These are phyloP conservation scores for Aspergillus wentii DNA, from an alignment of 495 filamentous ascomycete genomes.

Conservation along the genomic window DNA sequence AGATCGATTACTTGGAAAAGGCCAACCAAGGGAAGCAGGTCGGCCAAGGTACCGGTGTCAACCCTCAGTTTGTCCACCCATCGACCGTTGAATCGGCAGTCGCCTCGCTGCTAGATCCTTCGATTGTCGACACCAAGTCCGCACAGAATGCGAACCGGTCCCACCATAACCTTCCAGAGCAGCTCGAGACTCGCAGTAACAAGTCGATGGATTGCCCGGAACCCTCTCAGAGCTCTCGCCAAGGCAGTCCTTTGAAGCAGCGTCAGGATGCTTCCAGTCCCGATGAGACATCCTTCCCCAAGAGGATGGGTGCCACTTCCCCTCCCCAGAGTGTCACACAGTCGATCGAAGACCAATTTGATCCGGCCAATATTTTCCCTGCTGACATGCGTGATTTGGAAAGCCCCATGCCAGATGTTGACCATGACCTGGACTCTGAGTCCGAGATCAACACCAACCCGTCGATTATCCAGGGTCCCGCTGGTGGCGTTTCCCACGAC, in stretches of 20 bases:
- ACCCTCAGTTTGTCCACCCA: constrained; percentile 69
- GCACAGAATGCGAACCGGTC: constrained; percentile 26
- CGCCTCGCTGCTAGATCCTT: constrained; percentile 78
- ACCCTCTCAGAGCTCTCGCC: constrained; percentile 16
- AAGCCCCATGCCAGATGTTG: constrained; percentile 55
- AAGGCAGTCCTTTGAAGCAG: constrained; percentile 43
- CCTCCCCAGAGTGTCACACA: constrained; percentile 74
- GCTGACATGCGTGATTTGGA: constrained; percentile 58
- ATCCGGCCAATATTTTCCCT: constrained; percentile 52
- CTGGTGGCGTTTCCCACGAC: constrained; percentile 45
- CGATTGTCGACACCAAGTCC: constrained; percentile 46
- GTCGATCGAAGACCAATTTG: constrained; percentile 50
- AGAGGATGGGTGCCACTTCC: constrained; percentile 51
- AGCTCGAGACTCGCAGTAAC: constrained; percentile 4
- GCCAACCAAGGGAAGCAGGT: constrained; percentile 64
- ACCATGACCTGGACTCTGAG: constrained; percentile 42
- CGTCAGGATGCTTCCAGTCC: constrained; percentile 34
- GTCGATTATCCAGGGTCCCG: constrained; percentile 67
- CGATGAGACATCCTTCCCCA: constrained; percentile 41
- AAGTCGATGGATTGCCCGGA: constrained; percentile 13
- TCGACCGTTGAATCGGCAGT: constrained; percentile 80
- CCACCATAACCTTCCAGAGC: constrained; percentile 25
- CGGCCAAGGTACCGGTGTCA: constrained; percentile 55
- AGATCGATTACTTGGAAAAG: constrained; percentile 52
- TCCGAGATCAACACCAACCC: constrained; percentile 76